Conservation (phyloP, 306 rosid species). For the Mimosa bimucronata region DNA sequence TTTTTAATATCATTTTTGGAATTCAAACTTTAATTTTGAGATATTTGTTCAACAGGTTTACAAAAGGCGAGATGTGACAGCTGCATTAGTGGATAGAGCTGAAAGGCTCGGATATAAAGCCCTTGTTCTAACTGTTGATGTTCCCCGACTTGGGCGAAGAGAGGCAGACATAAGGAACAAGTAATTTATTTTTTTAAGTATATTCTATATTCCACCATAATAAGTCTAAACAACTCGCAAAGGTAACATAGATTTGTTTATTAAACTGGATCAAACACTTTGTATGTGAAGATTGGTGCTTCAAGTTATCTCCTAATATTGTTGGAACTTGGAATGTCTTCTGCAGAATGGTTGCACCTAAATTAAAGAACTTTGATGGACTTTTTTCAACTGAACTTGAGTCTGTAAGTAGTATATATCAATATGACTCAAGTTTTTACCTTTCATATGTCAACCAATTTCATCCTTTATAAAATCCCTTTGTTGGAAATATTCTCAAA, state of each 20-base stretch:
- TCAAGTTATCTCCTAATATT: conserved; percentile 18
- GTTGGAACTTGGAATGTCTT: conserved; percentile 4
- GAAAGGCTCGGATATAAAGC: conserved; percentile 67
- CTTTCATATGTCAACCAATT: background rate
- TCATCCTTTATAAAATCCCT: background rate
- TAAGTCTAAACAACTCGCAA: background rate
- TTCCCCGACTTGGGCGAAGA: conserved; percentile 66
- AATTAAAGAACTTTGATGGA: conserved; percentile 64
- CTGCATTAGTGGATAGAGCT: conserved; percentile 56
- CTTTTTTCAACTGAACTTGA: conserved; percentile 43
- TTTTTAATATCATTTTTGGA: background rate
- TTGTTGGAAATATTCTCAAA: too few species aligned
- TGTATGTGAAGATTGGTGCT: background rate
- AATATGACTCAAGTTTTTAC: background rate
- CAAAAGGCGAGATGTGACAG: conserved; percentile 60
- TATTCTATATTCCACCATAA: background rate
- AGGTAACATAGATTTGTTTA: background rate
- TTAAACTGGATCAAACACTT: background rate
- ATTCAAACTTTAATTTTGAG: background rate
- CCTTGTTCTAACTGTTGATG: conserved; percentile 63
- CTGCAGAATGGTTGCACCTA: conserved; percentile 61
- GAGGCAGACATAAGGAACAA: conserved; percentile 74
- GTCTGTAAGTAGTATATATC: conserved; percentile 50
- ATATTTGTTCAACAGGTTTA: conserved; percentile 43
- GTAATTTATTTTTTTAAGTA: conserved; percentile 36